Evolutionary conservation across 2,329 filamentous ascomycete genomes (phyloP).

Genomic region (Bimuria novae-zelandiae): DNA sequence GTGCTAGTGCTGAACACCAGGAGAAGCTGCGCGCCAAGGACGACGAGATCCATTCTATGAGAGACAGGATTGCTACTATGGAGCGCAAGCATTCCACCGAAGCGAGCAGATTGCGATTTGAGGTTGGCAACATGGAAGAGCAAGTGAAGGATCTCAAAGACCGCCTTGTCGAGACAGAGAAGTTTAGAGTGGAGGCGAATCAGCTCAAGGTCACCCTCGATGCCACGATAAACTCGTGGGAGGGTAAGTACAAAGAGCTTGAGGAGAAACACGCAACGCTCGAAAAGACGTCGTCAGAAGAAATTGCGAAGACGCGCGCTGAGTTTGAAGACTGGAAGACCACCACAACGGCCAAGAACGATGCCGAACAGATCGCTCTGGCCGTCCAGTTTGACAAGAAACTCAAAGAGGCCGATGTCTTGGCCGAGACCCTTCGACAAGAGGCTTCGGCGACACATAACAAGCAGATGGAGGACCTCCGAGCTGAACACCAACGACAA

Average conservation of each 20-base stretch:
- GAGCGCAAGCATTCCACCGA: constrained; percentile 57
- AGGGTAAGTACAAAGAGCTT: constrained; percentile 50
- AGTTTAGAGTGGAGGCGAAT: constrained; percentile 47
- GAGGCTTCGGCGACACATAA: constrained; percentile 46
- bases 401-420: constrained; percentile 53
- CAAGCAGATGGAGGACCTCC: constrained; percentile 42
- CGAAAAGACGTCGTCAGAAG: constrained; percentile 45
- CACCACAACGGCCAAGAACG: constrained; percentile 38
- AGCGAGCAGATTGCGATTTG: constrained; percentile 55
- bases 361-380: constrained; percentile 47
- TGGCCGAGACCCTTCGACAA: constrained; percentile 55
- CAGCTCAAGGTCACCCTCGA: constrained; percentile 36
- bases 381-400: constrained; percentile 48
- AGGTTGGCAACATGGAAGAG: constrained; percentile 58
- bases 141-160: constrained; percentile 58
- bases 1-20: constrained; percentile 55
- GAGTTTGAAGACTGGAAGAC: constrained; percentile 53
- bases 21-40: constrained; percentile 59
- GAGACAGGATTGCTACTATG: constrained; percentile 55
- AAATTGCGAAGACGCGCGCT: constrained; percentile 37
- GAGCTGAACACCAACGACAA: constrained; percentile 38
- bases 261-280: constrained; percentile 46
- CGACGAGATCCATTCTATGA: constrained; percentile 56
- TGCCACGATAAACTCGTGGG: constrained; percentile 46
- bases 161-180: constrained; percentile 50